Conservation (phyloP, 2,329 filamentous ascomycete genomes). For the Pseudogymnoascus sp. region DNA sequence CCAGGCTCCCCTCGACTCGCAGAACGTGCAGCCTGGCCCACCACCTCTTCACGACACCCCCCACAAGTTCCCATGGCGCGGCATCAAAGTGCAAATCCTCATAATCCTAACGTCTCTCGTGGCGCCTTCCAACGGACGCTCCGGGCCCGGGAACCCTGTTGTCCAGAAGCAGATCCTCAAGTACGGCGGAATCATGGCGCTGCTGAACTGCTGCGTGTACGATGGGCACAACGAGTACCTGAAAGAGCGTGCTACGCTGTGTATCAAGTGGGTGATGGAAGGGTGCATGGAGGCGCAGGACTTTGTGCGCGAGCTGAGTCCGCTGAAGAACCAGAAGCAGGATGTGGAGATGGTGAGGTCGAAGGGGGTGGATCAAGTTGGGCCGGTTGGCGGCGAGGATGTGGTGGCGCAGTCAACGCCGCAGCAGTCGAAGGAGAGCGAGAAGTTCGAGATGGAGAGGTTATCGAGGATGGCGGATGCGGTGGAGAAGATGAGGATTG, state of each 20-base stretch:
- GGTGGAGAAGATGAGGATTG: conserved; percentile 8
- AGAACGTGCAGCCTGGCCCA: conserved; percentile 34
- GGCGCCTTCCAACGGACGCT: conserved; percentile 64
- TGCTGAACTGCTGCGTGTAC: conserved; percentile 83
- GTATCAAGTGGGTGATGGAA: conserved; percentile 75
- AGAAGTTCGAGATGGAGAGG: neutral
- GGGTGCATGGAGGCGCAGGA: conserved; percentile 66
- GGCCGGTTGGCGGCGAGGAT: neutral
- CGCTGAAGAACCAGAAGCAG: conserved; percentile 12
- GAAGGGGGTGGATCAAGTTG: neutral
- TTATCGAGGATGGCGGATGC: conserved; percentile 5
- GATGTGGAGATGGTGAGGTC: conserved; percentile 7
- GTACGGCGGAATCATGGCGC: conserved; percentile 76
- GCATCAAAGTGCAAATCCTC: conserved; percentile 88
- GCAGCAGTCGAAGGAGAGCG: neutral
- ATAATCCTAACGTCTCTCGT: conserved; percentile 83
- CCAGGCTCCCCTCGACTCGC: conserved; percentile 3
- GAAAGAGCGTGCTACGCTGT: conserved; percentile 82
- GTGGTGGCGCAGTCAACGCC: neutral
- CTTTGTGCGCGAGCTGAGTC: conserved; percentile 52
- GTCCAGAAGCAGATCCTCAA: conserved; percentile 85
- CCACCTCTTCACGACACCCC: conserved; percentile 55
- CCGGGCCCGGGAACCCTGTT: conserved; percentile 57
- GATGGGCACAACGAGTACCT: conserved; percentile 93
- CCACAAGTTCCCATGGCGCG: conserved; percentile 57